Evolutionary conservation across 495 filamentous ascomycete genomes (phyloP).

Genomic region (Cudoniella acicularis): DNA sequence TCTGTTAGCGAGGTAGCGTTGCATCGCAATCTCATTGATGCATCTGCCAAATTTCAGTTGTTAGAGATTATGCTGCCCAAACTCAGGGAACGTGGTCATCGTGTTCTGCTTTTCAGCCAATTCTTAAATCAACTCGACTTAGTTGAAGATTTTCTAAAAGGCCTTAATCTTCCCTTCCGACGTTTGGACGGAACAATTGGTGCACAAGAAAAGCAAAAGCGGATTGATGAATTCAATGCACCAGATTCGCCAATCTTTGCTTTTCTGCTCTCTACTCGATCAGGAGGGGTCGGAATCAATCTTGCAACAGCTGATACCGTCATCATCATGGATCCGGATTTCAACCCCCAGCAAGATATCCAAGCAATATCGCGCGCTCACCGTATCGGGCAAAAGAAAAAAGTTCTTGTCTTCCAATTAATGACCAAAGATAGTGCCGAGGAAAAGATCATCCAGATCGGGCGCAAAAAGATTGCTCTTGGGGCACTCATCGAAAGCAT

Average conservation of each 20-base stretch:
- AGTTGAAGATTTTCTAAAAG: slow-evolving; percentile 83
- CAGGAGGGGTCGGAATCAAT: slow-evolving; percentile 96
- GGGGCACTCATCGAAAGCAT: slow-evolving; percentile 91
- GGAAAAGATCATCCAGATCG: slow-evolving; percentile 95
- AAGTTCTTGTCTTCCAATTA: slow-evolving; percentile 90
- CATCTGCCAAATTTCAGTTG: slow-evolving; percentile 83
- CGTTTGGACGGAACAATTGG: slow-evolving; percentile 83
- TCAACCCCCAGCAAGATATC: slow-evolving; percentile 97
- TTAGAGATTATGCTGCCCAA: slow-evolving; percentile 89
- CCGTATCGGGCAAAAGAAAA: slow-evolving; percentile 92
- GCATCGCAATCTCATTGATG: slow-evolving; percentile 81
- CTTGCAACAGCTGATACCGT: slow-evolving; percentile 96
- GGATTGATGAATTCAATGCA: slow-evolving; percentile 91
- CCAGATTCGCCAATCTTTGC: slow-evolving; percentile 78
- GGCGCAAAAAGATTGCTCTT: slow-evolving; percentile 89
- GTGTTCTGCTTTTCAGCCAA: slow-evolving; percentile 94
- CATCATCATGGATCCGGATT: slow-evolving; percentile 96
- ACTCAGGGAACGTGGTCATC: slow-evolving; percentile 80
- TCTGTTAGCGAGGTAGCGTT: slow-evolving; percentile 45
- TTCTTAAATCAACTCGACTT: slow-evolving; percentile 87
- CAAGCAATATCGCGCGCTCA: slow-evolving; percentile 93
- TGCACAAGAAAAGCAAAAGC: slow-evolving; percentile 82
- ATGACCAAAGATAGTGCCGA: slow-evolving; percentile 86
- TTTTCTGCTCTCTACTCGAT: slow-evolving; percentile 89
- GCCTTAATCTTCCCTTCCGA: slow-evolving; percentile 63